Conservation (phyloP, 192 early-diverging fungal genomes). For the Linnemannia elongata region DNA sequence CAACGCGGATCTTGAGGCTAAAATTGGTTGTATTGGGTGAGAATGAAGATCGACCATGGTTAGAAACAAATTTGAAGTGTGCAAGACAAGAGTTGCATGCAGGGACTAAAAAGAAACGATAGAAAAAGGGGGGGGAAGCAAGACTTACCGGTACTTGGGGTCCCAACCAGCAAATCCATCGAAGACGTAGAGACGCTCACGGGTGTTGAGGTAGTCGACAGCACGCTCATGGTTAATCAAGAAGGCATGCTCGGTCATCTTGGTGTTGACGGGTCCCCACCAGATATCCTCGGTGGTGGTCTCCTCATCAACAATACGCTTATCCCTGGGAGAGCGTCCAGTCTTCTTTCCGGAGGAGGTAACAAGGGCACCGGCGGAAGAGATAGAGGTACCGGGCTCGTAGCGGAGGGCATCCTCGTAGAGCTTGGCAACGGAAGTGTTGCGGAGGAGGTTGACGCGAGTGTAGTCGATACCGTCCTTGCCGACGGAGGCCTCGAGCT, state of each 20-base stretch:
- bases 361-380: conserved; percentile 91
- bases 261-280: conserved; percentile 99
- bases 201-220: conserved; percentile 96
- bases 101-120: background rate
- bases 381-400: conserved; percentile 90
- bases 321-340: conserved; percentile 95
- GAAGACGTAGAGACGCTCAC: conserved; percentile 92
- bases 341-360: conserved; percentile 94
- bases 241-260: conserved; percentile 85
- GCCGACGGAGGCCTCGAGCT: conserved; percentile 58
- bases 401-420: conserved; percentile 93
- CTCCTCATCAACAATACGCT: conserved; percentile 96
- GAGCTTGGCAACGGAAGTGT: conserved; percentile 86
- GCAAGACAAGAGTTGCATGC: background rate
- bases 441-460: conserved; percentile 86
- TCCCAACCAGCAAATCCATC: conserved; percentile 99
- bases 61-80: background rate
- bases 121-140: background rate
- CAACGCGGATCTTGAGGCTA: conserved; percentile 93
- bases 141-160: conserved; percentile 85
- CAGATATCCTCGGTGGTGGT: conserved; percentile 90
- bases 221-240: conserved; percentile 96
- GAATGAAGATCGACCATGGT: background rate
- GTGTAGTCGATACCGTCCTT: conserved; percentile 85
- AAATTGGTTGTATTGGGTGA: background rate